Percentiles rank a stretch among this genome's conserved stretches.
These are phyloP conservation scores for Candida arabinofermentans DNA, from an alignment of 805 yeast genomes.

Conservation along the genomic window DNA sequence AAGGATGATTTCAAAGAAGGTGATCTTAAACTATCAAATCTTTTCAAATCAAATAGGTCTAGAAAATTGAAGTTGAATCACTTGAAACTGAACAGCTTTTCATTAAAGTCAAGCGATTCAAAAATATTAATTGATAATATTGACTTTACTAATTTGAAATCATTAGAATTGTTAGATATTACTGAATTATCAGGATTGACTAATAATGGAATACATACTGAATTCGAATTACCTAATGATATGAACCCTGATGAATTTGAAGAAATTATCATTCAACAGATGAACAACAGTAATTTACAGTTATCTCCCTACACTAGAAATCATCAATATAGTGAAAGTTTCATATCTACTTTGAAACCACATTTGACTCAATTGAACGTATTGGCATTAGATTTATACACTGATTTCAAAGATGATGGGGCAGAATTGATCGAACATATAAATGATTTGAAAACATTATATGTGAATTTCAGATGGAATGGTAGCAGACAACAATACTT, in stretches of 20 bases:
- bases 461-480: constrained; percentile 21
- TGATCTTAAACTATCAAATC: constrained; percentile 4
- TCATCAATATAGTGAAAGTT: not conserved
- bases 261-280: constrained; percentile 5
- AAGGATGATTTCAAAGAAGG: constrained; percentile 4
- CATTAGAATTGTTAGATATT: constrained; percentile 16
- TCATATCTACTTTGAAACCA: constrained; percentile 10
- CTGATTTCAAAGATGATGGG: constrained; percentile 12
- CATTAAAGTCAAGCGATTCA: constrained; percentile 13
- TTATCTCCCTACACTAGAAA: not conserved
- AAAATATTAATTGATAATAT: constrained; percentile 7
- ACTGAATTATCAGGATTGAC: constrained; percentile 9
- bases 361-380: constrained; percentile 10
- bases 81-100: constrained; percentile 14
- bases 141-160: constrained; percentile 12
- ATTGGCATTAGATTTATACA: constrained; percentile 19
- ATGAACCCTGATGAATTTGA: constrained; percentile 13
- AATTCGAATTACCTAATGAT: constrained; percentile 12
- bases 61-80: constrained; percentile 10
- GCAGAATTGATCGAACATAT: constrained; percentile 13
- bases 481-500: constrained; percentile 6
- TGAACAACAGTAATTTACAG: not conserved
- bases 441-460: constrained; percentile 10
- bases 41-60: not conserved
- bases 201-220: not conserved